Evolutionary conservation across 306 rosid species (phyloP), one percentile per base, ranked within the genome.

Genomic region (Rosa lucieae): DNA sequence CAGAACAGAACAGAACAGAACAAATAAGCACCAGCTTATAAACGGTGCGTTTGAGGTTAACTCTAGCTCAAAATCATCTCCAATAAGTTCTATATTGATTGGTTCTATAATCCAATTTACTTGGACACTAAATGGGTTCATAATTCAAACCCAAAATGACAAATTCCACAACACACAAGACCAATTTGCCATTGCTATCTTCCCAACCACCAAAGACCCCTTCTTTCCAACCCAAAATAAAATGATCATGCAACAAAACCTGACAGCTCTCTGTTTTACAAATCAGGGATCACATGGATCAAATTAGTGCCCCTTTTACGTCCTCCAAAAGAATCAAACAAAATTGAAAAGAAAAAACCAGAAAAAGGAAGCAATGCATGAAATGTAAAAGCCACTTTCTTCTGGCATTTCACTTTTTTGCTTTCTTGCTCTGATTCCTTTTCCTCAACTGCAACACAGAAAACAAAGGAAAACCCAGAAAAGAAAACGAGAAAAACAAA

Each of bases 371-470:
- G 40, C 23, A 67, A 77, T 77, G 74, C 74, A 53, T 35, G 26
- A 53, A 37, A 35, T 47, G 7, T 8, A 77, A 77, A 77, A 23
- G 29, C 12, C 52, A 21, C 17, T 49, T 76, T 48, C 73, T 53
- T 53, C 10, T 2, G 61, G 23, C 61, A 53, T 53, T 53, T 53
- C 59, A 53, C 17, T 15, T 10, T 55, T 55, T 20, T 2, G 5
- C 8, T 5, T 15, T 52, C 56, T n/a, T 9, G 20, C 37, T 46
- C 14, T 39, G 73, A n/a, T 48, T 21, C 61, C n/a, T 18, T 63
- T 63, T 10, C 48, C 11, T 18, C 49, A n/a, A 35, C 37, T 23
- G 14, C 78, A 17, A 43, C 9, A 65, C 80, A 77, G 79, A 77
- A 65, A 37, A 51, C 6, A 49, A 51, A 77, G 67, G 12, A 4